Conservation (phyloP, 75 land plant species). For the Cryptomeria japonica region DNA sequence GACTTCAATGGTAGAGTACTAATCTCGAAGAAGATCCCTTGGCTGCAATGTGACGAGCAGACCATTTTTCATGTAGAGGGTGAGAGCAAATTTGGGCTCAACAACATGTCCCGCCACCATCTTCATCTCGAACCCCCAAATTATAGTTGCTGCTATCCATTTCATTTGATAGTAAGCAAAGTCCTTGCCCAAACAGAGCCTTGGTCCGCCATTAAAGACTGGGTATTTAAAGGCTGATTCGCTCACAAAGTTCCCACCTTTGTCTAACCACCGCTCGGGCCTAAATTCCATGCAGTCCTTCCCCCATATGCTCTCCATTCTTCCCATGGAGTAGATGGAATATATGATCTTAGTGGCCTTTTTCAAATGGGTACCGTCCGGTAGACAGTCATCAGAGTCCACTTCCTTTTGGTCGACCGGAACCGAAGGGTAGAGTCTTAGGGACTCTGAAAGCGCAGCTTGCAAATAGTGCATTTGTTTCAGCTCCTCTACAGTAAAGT, state of each 20-base stretch:
- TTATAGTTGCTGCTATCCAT: constrained; percentile 51
- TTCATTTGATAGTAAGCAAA: constrained; percentile 85
- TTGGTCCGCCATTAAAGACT: constrained; percentile 85
- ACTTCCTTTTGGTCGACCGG: constrained; percentile 78
- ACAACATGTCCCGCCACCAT: constrained; percentile 61
- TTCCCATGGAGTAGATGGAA: constrained; percentile 62
- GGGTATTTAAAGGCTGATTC: constrained; percentile 56
- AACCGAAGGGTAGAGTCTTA: constrained; percentile 86
- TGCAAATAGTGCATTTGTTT: constrained; percentile 72
- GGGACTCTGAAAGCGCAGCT: constrained; percentile 79
- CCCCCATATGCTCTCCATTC: constrained; percentile 69
- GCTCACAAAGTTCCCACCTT: constrained; percentile 31
- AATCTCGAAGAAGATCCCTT: constrained; percentile 13
- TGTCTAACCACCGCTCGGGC: constrained; percentile 67
- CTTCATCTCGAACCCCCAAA: constrained; percentile 38
- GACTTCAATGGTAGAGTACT: not conserved
- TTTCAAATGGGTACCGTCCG: constrained; percentile 69
- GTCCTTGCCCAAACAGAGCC: constrained; percentile 87
- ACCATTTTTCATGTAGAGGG: constrained; percentile 76
- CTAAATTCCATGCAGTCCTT: constrained; percentile 65
- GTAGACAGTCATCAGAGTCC: constrained; percentile 50
- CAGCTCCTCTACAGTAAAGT: constrained; percentile 52
- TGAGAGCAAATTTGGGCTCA: constrained; percentile 77
- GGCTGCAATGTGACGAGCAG: constrained; percentile 36
- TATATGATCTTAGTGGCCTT: constrained; percentile 57